phyloP scores from a whole-genome alignment of 352 stramenopile genomes.

The Thraustochytrium sp. region DNA sequence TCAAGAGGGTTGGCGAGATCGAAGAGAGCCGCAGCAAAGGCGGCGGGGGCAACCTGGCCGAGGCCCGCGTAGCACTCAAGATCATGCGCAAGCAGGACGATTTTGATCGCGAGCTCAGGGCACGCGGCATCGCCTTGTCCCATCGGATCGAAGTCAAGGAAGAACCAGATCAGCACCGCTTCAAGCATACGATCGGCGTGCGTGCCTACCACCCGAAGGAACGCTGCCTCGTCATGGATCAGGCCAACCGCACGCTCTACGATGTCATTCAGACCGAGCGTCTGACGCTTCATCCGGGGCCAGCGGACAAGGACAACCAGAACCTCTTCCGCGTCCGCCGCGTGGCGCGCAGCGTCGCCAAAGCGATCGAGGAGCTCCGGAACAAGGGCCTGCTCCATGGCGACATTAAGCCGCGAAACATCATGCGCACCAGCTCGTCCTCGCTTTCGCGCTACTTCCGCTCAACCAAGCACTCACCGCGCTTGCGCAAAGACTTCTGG shows the following conservation, averaged over 20 bases:
- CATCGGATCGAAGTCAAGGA: not conserved
- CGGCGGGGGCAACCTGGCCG: not conserved
- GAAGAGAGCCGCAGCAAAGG: not conserved
- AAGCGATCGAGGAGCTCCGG: not conserved
- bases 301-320: too few relatives aligned
- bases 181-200: not conserved
- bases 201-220: not conserved
- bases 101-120: not conserved
- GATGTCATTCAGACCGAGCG: constrained; percentile 11
- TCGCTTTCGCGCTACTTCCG: not conserved
- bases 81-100: not conserved
- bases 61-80: not conserved
- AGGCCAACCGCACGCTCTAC: not conserved
- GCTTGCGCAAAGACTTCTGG: too few relatives aligned
- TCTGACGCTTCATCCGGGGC: too few relatives aligned
- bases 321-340: not conserved
- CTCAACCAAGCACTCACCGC: not conserved
- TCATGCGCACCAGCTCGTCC: not conserved
- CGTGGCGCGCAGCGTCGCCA: not conserved
- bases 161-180: not conserved
- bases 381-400: not conserved
- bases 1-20: not conserved
- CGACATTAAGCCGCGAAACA: constrained; percentile 18
- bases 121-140: too few relatives aligned
- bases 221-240: not conserved